phyloP scores from a whole-genome alignment of 177 flowering plant genomes.

The Vitis hybrid region DNA sequence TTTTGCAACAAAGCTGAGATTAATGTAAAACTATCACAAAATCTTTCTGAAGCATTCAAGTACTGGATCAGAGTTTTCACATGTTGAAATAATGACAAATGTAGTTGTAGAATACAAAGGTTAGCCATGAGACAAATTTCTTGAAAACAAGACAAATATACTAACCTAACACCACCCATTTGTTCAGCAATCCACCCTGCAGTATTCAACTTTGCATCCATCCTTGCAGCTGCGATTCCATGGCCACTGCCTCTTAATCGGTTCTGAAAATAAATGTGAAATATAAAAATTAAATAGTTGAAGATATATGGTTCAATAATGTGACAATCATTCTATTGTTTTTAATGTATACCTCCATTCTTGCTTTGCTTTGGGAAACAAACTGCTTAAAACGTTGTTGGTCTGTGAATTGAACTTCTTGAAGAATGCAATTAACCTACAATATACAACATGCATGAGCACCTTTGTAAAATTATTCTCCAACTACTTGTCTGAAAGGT shows the following conservation, averaged over 20 bases:
- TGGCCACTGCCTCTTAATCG: constrained; percentile 97
- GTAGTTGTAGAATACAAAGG: background rate
- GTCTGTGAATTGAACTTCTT: constrained; percentile 94
- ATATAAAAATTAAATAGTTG: background rate
- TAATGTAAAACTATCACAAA: background rate
- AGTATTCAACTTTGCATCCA: constrained; percentile 92
- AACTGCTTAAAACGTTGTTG: constrained; percentile 97
- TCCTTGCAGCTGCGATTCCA: constrained; percentile 94
- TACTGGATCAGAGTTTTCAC: background rate
- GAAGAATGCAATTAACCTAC: constrained; percentile 80
- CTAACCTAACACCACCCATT: constrained; percentile 93
- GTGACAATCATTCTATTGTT: too few species aligned
- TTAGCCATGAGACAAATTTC: background rate
- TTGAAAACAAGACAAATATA: constrained; percentile 9
- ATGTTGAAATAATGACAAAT: background rate
- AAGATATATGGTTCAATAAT: background rate
- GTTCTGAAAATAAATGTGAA: constrained; percentile 45
- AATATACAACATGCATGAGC: constrained; percentile 14
- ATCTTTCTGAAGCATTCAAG: background rate
- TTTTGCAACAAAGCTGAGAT: background rate
- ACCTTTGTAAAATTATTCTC: background rate
- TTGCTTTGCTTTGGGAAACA: constrained; percentile 96
- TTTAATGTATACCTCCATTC: constrained; percentile 82
- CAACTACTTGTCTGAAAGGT: background rate
- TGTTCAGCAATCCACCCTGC: constrained; percentile 94